Conservation (phyloP, 176 grass and related monocot species). For the Oryza australiensis region DNA sequence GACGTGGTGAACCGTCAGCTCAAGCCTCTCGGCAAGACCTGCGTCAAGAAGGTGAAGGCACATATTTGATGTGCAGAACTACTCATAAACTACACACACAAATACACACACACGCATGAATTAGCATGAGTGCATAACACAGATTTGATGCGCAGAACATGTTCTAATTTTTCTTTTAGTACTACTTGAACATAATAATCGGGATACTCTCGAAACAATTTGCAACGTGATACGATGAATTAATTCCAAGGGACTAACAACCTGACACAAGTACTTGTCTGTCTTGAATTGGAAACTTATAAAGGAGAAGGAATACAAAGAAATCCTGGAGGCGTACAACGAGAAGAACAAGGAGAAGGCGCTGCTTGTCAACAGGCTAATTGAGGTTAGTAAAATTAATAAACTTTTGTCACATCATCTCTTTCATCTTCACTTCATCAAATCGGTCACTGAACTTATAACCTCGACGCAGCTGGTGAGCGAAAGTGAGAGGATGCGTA, state of each 20-base stretch:
- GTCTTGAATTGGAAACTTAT: not conserved
- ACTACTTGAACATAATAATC: not conserved
- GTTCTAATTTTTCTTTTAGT: not conserved
- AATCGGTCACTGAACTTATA: not conserved
- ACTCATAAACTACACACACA: not conserved
- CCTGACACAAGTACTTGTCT: not conserved
- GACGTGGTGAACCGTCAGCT: constrained; percentile 79
- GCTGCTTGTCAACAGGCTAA: constrained; percentile 76
- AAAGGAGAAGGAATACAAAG: constrained; percentile 96
- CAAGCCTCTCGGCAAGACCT: constrained; percentile 83
- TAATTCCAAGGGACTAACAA: not conserved
- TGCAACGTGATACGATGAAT: not conserved
- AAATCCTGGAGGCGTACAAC: constrained; percentile 81
- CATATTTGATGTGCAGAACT: not conserved
- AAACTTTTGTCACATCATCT: not conserved
- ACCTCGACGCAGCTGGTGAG: constrained; percentile 69
- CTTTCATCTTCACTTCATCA: not conserved
- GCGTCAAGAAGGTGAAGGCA: constrained; percentile 76
- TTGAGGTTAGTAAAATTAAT: constrained; percentile 59
- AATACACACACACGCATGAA: not conserved
- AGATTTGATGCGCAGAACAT: not conserved
- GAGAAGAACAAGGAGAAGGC: constrained; percentile 93
- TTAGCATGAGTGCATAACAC: not conserved
- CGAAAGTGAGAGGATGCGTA: constrained; percentile 90
- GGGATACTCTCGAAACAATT: not conserved